A percentile compares a stretch with the other conserved stretches of the same genome.
These are phyloP conservation scores for Paxillus involutus DNA, from an alignment of 768 basidiomycete species.

Conservation along the genomic window DNA sequence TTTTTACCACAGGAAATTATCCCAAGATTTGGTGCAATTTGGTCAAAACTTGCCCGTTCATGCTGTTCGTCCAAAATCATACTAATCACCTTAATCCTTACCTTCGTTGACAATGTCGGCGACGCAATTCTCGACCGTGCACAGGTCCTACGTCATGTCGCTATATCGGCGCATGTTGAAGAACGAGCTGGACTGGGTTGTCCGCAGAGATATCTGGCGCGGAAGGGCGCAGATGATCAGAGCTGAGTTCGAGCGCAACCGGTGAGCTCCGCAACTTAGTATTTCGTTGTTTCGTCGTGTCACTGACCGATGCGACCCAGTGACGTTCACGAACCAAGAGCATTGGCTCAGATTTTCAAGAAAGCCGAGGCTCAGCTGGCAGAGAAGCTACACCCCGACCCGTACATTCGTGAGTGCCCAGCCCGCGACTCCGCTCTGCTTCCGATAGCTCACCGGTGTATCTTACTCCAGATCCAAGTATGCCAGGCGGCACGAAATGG, in stretches of 20 bases:
- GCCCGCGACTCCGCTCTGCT: not conserved
- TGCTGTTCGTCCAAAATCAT: not conserved
- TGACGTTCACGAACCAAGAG: slow-evolving; percentile 81
- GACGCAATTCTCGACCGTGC: slow-evolving; percentile 68
- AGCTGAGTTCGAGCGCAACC: slow-evolving; percentile 91
- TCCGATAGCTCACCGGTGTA: slow-evolving; percentile 1
- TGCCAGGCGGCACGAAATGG: slow-evolving; percentile 97
- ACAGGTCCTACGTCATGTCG: slow-evolving; percentile 85
- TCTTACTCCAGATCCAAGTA: slow-evolving; percentile 58
- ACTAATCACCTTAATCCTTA: not conserved
- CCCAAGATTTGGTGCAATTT: not conserved
- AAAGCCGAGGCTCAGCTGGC: slow-evolving; percentile 78
- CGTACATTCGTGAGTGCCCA: slow-evolving; percentile 80
- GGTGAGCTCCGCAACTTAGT: slow-evolving; percentile 47
- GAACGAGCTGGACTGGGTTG: slow-evolving; percentile 88
- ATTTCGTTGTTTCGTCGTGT: not conserved
- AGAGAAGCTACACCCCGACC: slow-evolving; percentile 78
- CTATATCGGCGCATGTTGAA: slow-evolving; percentile 86
- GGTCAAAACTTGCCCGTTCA: not conserved
- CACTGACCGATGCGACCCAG: slow-evolving; percentile 37
- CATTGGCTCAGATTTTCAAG: slow-evolving; percentile 72
- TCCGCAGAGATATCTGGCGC: slow-evolving; percentile 86
- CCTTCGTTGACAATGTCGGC: slow-evolving; percentile 43
- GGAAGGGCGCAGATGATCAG: slow-evolving; percentile 81
- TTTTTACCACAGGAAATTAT: slow-evolving; percentile 12